phyloP scores from a whole-genome alignment of 2,329 filamentous ascomycete species.

The Cytospora piceae region DNA sequence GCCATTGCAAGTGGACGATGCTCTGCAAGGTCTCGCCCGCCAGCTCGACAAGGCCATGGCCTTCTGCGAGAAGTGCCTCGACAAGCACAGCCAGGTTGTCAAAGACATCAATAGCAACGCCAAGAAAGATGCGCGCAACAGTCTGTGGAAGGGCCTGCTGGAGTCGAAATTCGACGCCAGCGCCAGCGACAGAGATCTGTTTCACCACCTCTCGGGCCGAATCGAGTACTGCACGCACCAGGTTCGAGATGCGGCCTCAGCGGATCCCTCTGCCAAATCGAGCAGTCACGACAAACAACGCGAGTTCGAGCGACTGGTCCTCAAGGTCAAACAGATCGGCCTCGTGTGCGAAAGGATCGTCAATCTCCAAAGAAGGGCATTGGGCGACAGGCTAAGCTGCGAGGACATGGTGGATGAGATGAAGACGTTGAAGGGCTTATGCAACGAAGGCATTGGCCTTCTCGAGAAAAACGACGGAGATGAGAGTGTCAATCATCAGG shows the following conservation, averaged over 20 bases:
- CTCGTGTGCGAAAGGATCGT: constrained; percentile 14
- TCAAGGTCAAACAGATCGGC: constrained; percentile 5
- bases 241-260: not conserved
- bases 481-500: not conserved
- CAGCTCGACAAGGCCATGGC: constrained; percentile 17
- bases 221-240: constrained; percentile 11
- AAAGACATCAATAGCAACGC: constrained; percentile 38
- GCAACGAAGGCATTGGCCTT: not conserved
- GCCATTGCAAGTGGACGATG: constrained; percentile 14
- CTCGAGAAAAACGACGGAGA: not conserved
- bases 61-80: constrained; percentile 22
- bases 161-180: constrained; percentile 8
- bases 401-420: constrained; percentile 22
- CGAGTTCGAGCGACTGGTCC: constrained; percentile 4
- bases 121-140: constrained; percentile 21
- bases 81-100: constrained; percentile 45
- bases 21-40: constrained; percentile 16
- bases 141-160: constrained; percentile 25
- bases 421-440: constrained; percentile 14
- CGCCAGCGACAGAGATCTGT: constrained; percentile 21
- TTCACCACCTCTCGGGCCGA: constrained; percentile 5
- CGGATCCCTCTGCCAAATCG: not conserved
- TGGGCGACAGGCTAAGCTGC: constrained; percentile 7
- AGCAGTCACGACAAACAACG: not conserved
- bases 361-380: not conserved